Percentiles rank a stretch among this genome's conserved stretches.
These are phyloP conservation scores for Phaffomyces antillensis DNA, from an alignment of 805 yeast species.

Conservation along the genomic window DNA sequence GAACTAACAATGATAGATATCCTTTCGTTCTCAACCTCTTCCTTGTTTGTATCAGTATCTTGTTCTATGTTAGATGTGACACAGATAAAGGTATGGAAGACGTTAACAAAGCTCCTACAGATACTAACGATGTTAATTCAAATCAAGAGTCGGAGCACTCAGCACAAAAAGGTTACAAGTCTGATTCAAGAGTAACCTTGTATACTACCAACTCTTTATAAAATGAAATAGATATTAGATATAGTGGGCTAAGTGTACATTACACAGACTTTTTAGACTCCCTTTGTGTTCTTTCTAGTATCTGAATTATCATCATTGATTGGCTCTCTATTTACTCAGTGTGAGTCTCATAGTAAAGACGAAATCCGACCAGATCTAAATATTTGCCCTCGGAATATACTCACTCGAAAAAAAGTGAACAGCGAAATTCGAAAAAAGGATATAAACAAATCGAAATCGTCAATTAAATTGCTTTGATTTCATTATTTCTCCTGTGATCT, in stretches of 20 bases:
- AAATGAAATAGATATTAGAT: not conserved
- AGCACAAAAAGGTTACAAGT: no score
- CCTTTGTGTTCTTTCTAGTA: no score
- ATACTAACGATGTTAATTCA: no score
- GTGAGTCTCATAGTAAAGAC: no score
- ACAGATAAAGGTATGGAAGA: constrained; percentile 27
- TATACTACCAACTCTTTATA: no score
- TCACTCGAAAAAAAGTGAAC: constrained; percentile 1
- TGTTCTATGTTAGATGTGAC: constrained; percentile 25
- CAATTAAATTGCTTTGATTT: not conserved
- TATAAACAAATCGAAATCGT: not conserved
- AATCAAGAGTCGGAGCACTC: no score
- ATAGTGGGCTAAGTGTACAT: no score
- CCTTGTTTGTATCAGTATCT: constrained; percentile 23
- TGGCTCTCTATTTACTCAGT: no score
- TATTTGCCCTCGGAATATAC: no score
- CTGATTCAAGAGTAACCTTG: no score
- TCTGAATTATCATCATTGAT: no score
- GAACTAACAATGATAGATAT: constrained; percentile 29
- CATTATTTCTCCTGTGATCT: not conserved
- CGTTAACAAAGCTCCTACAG: constrained; percentile 8
- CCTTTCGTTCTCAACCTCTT: constrained; percentile 33
- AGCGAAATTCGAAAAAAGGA: constrained; percentile 4
- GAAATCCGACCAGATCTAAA: not conserved
- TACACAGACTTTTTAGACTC: no score